Evolutionary conservation across 495 filamentous ascomycete species (phyloP).

Genomic region (Aspergillus haitiensis): DNA sequence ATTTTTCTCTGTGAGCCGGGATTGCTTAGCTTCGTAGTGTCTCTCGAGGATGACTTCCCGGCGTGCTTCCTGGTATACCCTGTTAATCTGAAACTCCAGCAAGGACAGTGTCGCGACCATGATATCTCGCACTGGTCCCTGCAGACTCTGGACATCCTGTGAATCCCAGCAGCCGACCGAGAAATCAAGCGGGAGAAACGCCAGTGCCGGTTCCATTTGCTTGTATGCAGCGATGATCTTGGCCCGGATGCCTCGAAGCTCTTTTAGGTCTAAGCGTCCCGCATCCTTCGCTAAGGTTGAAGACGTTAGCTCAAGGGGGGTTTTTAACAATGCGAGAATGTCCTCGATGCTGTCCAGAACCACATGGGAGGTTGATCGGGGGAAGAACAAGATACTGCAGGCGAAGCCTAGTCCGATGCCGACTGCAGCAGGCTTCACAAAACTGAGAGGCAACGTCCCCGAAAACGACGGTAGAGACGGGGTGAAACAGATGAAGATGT

Average conservation of each 20-base stretch:
- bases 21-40: conserved; percentile 3
- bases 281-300: conserved; percentile 4
- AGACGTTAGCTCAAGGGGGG: conserved; percentile 25
- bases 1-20: conserved; percentile 9
- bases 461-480: conserved; percentile 40
- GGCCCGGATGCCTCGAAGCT: conserved; percentile 17
- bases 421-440: conserved; percentile 40
- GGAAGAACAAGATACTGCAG: conserved; percentile 42
- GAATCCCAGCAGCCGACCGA: conserved; percentile 28
- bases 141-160: conserved; percentile 22
- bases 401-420: conserved; percentile 42
- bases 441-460: conserved; percentile 38
- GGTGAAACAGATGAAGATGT: conserved; percentile 36
- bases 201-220: conserved; percentile 25
- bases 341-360: conserved; percentile 39
- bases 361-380: conserved; percentile 40
- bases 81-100: conserved; percentile 26
- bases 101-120: conserved; percentile 20
- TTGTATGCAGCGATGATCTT: conserved; percentile 20
- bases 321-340: conserved; percentile 32
- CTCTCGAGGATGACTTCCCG: conserved; percentile 13
- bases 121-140: conserved; percentile 23
- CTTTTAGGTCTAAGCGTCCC: conserved; percentile 14
- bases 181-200: conserved; percentile 32
- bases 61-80: conserved; percentile 16